phyloP scores from a whole-genome alignment of 2,329 filamentous ascomycete genomes.

The Aspergillus fumigatus region DNA sequence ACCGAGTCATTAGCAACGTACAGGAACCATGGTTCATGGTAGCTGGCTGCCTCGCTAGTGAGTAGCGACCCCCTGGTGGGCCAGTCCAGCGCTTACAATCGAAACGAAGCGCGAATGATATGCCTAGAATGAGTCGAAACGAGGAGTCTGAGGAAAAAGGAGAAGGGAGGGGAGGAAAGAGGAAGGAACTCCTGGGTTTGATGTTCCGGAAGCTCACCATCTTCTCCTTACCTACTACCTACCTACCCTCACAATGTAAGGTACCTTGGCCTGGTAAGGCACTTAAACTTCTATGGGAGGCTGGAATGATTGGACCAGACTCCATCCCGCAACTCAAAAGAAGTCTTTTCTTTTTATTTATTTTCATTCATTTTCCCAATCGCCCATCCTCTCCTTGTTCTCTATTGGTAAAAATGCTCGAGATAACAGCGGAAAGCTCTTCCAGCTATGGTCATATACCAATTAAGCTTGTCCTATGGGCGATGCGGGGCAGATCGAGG shows the following conservation, averaged over 20 bases:
- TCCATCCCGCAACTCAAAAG: not conserved
- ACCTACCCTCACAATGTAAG: not conserved
- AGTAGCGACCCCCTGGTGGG: not conserved
- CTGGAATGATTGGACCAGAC: slow-evolving; percentile 3
- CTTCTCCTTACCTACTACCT: not conserved
- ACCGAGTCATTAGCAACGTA: not conserved
- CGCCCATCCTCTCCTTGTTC: not conserved
- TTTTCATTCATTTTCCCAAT: slow-evolving; percentile 1
- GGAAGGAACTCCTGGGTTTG: not conserved
- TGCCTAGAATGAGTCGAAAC: not conserved
- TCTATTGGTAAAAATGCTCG: not conserved
- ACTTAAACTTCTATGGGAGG: not conserved
- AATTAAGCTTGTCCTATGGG: slow-evolving; percentile 17
- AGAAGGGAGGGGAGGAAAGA: not conserved
- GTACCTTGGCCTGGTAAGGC: not conserved
- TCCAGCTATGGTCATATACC: slow-evolving; percentile 7
- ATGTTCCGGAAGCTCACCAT: not conserved
- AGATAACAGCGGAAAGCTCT: not conserved
- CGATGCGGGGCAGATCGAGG: slow-evolving; percentile 22
- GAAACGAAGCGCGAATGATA: slow-evolving; percentile 1
- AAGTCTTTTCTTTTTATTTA: not conserved
- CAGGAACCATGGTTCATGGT: slow-evolving; percentile 1
- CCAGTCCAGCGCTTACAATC: not conserved
- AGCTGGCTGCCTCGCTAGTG: not conserved
- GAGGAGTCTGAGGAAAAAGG: not conserved